Evolutionary conservation across 2,329 filamentous ascomycete genomes (phyloP), one percentile per base, ranked within the genome.

Genomic region (Calonectria montana): DNA sequence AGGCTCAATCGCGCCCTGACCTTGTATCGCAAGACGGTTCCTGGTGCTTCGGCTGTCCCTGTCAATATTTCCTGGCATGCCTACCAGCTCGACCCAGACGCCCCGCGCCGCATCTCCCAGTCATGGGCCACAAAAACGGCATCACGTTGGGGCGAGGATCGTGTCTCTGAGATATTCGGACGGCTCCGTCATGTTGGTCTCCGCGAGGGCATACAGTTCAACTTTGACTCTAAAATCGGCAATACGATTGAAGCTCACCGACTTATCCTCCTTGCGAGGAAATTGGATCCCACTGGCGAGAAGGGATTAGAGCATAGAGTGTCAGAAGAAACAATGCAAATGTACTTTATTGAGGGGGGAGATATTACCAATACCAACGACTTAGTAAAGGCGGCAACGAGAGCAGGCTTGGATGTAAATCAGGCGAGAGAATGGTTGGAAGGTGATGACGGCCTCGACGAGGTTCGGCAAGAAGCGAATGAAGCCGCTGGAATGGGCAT

Each of bases 61-160:
- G 96, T 97, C 84, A 88, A 87, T 57, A 90, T 94, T 16, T 89
- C 88, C 72, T 97, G 94, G 94, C 88, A 90, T 72, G 93, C 95
- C 2, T 97, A 94, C 85, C 96, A 96, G 82, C 89, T 97, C 65
- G 92, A 96, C 79, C 93, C 94, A 0, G 86, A 90, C 1, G 88
- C 93, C 0, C 65, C 73, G 0, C 83, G 86, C 12, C 80, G 80
- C 25, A 75, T 78, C 45, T 85, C 87, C 7, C 78, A 88, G 4
- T 86, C 88, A 21, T 81, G 88, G 48, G 77, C 73, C 2, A 87
- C 82, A 73, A 89, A 89, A 80, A 92, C 93, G 81, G 85, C 85
- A 15, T 80, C 84, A 25, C 92, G 91, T 73, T 95, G 96, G 82
- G 94, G 94, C 41, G 83, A 88, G 18, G 89, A 91, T 50, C 88